phyloP scores from a whole-genome alignment of 495 filamentous ascomycete genomes.

The Annulohypoxylon moriforme region DNA sequence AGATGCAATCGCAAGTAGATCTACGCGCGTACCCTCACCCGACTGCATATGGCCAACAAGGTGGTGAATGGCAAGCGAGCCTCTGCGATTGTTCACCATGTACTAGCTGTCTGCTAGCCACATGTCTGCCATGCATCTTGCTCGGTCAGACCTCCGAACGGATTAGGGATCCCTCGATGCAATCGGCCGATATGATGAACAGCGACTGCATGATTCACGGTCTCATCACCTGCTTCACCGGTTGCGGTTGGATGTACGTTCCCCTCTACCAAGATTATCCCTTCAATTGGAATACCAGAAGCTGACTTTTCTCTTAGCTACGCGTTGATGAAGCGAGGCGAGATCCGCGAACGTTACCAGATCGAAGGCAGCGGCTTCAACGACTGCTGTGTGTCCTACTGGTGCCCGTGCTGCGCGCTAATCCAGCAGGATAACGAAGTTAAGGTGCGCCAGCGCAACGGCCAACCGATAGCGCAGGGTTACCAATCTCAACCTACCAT shows the following conservation, averaged over 20 bases:
- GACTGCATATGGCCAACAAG: conserved; percentile 29
- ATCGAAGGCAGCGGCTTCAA: conserved; percentile 64
- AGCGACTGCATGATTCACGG: conserved; percentile 55
- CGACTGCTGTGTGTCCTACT: conserved; percentile 65
- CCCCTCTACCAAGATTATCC: not conserved
- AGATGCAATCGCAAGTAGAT: not conserved
- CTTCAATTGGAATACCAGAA: not conserved
- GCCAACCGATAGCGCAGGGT: conserved; percentile 31
- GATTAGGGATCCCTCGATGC: conserved; percentile 57
- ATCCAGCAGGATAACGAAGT: conserved; percentile 55
- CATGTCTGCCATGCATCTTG: conserved; percentile 64
- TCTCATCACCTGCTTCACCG: conserved; percentile 40
- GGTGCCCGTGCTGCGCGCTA: conserved; percentile 64
- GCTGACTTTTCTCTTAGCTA: conserved; percentile 36
- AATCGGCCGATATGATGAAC: conserved; percentile 55
- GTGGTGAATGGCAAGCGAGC: conserved; percentile 51
- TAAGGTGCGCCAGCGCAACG: conserved; percentile 43
- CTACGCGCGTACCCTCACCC: conserved; percentile 10
- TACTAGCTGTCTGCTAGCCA: conserved; percentile 54
- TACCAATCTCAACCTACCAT: conserved; percentile 49
- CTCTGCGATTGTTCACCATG: conserved; percentile 54
- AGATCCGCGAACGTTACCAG: conserved; percentile 63
- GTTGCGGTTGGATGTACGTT: conserved; percentile 54
- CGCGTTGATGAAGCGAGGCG: conserved; percentile 63
- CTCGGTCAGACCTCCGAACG: conserved; percentile 64